phyloP scores from a whole-genome alignment of 768 basidiomycete species.

The Pleurotus eryngii region DNA sequence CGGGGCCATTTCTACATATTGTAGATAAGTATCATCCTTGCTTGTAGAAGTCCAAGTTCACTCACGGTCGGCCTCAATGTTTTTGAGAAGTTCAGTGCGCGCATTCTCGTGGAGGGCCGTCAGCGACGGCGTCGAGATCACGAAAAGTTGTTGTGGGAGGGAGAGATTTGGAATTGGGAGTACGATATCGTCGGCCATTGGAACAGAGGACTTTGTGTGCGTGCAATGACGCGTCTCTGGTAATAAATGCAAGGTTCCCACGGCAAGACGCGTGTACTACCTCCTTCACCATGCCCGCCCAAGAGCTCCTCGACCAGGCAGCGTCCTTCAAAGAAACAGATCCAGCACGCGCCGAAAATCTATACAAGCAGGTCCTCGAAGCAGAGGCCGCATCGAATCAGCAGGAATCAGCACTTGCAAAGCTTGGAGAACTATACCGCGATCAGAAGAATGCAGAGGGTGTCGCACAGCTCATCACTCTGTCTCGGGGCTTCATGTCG shows the following conservation, averaged over 20 bases:
- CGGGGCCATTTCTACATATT: conserved; percentile 75
- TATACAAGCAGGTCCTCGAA: conserved; percentile 71
- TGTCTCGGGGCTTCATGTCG: conserved; percentile 83
- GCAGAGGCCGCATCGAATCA: conserved; percentile 35
- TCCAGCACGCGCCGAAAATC: conserved; percentile 60
- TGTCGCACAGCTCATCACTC: conserved; percentile 81
- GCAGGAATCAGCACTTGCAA: conserved; percentile 82
- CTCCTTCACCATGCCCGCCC: conserved; percentile 23
- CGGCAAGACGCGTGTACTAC: conserved; percentile 30
- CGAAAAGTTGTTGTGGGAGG: conserved; percentile 77
- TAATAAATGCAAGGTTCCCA: conserved; percentile 21
- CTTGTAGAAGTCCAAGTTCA: conserved; percentile 11
- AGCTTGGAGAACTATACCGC: conserved; percentile 83
- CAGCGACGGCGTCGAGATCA: conserved; percentile 60
- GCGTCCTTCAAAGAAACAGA: conserved; percentile 39
- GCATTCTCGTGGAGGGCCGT: conserved; percentile 66
- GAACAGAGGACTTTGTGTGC: neutral
- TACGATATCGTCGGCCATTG: conserved; percentile 82
- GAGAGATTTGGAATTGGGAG: conserved; percentile 85
- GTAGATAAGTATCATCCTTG: neutral
- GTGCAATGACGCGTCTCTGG: conserved; percentile 17
- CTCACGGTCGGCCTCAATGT: conserved; percentile 78
- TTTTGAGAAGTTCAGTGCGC: conserved; percentile 59
- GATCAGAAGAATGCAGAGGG: conserved; percentile 83
- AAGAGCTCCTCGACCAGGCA: conserved; percentile 57